phyloP scores from a whole-genome alignment of 164 flowering plant species.

The Magnolia officinalis region DNA sequence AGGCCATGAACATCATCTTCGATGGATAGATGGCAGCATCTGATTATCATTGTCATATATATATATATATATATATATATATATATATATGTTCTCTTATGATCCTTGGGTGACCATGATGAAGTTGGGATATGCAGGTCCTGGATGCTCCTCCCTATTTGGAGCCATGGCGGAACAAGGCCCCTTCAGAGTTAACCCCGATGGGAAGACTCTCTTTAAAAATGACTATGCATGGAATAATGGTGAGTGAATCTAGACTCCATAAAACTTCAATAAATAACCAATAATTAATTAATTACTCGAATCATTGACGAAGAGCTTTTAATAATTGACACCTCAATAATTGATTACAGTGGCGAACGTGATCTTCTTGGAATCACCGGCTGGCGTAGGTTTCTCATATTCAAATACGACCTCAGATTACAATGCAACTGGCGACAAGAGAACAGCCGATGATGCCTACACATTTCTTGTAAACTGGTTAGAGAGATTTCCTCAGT shows the following conservation, averaged over 20 bases:
- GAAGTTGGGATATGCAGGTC: slow-evolving; percentile 23
- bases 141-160: slow-evolving; percentile 37
- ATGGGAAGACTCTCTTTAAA: slow-evolving; percentile 23
- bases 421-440: slow-evolving; percentile 29
- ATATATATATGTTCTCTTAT: too few relatives aligned
- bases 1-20: too few relatives aligned
- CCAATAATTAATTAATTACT: background rate
- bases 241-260: slow-evolving; percentile 9
- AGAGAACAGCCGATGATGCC: slow-evolving; percentile 28
- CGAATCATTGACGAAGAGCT: too few relatives aligned
- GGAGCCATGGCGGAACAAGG: slow-evolving; percentile 43
- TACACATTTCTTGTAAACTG: slow-evolving; percentile 34
- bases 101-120: background rate
- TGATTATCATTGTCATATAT: too few relatives aligned
- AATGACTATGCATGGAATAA: slow-evolving; percentile 31
- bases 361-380: slow-evolving; percentile 36
- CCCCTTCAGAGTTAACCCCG: slow-evolving; percentile 31
- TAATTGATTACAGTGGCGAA: slow-evolving; percentile 29
- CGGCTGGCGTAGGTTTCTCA: slow-evolving; percentile 41
- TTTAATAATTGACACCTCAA: background rate
- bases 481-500: slow-evolving; percentile 41
- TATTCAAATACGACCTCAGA: slow-evolving; percentile 37
- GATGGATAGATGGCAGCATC: too few relatives aligned
- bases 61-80: too few relatives aligned
- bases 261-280: background rate